phyloP scores from a whole-genome alignment of 805 yeast genomes.

The Candida loeiensis region DNA sequence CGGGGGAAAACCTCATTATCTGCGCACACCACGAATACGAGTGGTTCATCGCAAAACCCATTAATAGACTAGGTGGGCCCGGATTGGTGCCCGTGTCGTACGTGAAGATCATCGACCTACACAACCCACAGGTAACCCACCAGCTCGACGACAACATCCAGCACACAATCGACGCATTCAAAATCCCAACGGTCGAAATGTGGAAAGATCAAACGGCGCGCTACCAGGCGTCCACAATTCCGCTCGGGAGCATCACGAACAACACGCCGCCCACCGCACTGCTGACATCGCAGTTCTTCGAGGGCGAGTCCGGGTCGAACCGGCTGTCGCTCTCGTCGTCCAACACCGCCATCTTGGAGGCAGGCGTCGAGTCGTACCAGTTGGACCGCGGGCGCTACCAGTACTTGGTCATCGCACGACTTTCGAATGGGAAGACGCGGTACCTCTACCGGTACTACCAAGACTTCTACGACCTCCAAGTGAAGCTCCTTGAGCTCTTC shows the following conservation, averaged over 20 bases:
- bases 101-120: constrained; percentile 79
- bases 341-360: constrained; percentile 47
- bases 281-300: constrained; percentile 38
- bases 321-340: constrained; percentile 31
- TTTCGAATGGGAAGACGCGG: constrained; percentile 66
- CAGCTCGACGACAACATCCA: constrained; percentile 40
- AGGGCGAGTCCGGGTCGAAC: constrained; percentile 18
- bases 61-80: constrained; percentile 93
- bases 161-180: constrained; percentile 56
- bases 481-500: constrained; percentile 72
- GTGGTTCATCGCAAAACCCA: constrained; percentile 98
- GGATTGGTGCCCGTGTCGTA: constrained; percentile 92
- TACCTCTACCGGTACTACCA: constrained; percentile 86
- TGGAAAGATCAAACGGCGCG: constrained; percentile 91
- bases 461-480: constrained; percentile 93
- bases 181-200: constrained; percentile 88
- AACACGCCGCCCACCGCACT: constrained; percentile 28
- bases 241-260: constrained; percentile 50
- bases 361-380: constrained; percentile 74
- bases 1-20: constrained; percentile 86
- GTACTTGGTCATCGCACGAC: constrained; percentile 68
- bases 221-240: constrained; percentile 86
- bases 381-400: constrained; percentile 85
- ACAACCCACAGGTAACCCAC: constrained; percentile 45
- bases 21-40: constrained; percentile 96